Evolutionary conservation across 495 filamentous ascomycete species (phyloP).

Genomic region (Darksidea phi): DNA sequence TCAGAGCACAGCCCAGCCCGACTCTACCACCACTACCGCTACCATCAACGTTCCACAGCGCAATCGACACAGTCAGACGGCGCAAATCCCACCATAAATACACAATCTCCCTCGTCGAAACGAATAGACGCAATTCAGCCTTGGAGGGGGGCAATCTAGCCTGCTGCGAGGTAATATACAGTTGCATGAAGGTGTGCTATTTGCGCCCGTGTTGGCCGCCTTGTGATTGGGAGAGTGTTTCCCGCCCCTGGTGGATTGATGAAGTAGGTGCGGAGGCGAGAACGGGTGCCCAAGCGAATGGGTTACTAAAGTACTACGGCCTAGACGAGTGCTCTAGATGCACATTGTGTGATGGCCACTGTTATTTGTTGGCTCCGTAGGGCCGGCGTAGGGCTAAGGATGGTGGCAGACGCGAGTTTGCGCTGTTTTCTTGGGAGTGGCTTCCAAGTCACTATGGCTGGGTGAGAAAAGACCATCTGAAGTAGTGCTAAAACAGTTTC

Average conservation of each 20-base stretch:
- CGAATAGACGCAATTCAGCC: slow-evolving; percentile 18
- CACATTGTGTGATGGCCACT: too few relatives aligned
- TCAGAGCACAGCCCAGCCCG: too few relatives aligned
- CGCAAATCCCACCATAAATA: slow-evolving; percentile 5
- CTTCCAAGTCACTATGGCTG: too few relatives aligned
- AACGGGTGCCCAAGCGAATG: not conserved
- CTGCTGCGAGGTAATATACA: not conserved
- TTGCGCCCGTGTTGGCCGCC: not conserved
- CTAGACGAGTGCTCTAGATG: not conserved
- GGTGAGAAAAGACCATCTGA: too few relatives aligned
- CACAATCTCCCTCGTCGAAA: not conserved
- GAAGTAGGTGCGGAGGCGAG: too few relatives aligned
- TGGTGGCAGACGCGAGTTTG: too few relatives aligned
- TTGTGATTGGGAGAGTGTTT: slow-evolving; percentile 16
- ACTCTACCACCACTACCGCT: not conserved
- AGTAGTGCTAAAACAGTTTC: too few relatives aligned
- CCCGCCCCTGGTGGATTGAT: not conserved
- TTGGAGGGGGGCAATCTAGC: slow-evolving; percentile 22
- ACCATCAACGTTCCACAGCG: slow-evolving; percentile 3
- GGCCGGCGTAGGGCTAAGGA: too few relatives aligned
- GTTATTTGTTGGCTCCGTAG: too few relatives aligned
- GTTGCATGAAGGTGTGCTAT: slow-evolving; percentile 1
- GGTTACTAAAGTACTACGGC: not conserved
- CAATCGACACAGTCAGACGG: slow-evolving; percentile 16
- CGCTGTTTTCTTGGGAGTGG: too few relatives aligned